Base-by-base conservation (phyloP, 2,329 filamentous ascomycete species). In the Cladorrhinum sp. region DNA sequence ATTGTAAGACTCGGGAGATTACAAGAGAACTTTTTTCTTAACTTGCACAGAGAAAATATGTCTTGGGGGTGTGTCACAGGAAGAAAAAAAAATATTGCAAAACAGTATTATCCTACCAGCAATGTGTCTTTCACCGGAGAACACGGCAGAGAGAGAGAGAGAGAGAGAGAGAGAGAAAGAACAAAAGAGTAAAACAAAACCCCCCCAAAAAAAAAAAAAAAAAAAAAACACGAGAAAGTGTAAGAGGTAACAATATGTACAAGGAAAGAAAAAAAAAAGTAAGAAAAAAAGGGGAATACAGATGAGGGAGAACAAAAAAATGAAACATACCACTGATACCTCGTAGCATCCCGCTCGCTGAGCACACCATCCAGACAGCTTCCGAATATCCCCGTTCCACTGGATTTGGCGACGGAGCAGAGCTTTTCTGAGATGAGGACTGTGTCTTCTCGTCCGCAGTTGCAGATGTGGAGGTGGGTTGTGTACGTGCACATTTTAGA, bases 401-500 rank as follows among this genome's bases (percentile, higher is more conserved):
- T 72, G 21, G 57, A 66, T 23, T 67, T 68, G 3, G 74, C 74
- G 1, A 55, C 62, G 1, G 68, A 59, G 64, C 76, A 78, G 20
- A 72, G 67, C 46, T 69, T 71, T 57, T 78, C 76, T 0, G 76
- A 77, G 33, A 78, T 77, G 55, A 78, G 72, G 8, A 79, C 73
- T 0, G 73, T 77, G 49, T 77, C 74, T 62, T 77, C 72, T 20
- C 64, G 63, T 26, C 64, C 63, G 68, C 76, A 79, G 61, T 67
- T 51, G 67, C 76, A 79, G 58, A 73, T 61, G 60, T 72, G 72
- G 36, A 76, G 62, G 67, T 79, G 76, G 21, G 69, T 73, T 24
- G 75, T 70, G 68, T 76, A 78, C 62, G 70, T 71, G 61, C 76
- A 79, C 76, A 78, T 77, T 36, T 55, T 68, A 69, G n/a, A 2